These are phyloP conservation scores for Sinapis alba DNA, from an alignment of 441 rosid genomes.

Conservation along the genomic window DNA sequence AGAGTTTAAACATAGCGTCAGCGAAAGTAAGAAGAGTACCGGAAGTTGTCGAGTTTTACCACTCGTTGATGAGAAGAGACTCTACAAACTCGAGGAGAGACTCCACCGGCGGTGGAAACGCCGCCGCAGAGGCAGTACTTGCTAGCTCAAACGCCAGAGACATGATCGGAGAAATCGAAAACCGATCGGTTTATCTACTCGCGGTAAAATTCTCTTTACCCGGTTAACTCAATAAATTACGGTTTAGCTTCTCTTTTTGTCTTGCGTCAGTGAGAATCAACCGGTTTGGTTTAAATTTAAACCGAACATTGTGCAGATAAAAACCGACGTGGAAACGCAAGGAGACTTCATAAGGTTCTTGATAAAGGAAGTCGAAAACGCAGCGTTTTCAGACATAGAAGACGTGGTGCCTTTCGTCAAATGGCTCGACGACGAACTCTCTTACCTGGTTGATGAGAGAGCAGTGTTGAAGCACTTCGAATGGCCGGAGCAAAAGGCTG, in stretches of 20 bases:
- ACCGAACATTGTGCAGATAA: conserved; percentile 55
- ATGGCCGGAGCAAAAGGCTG: conserved; percentile 97
- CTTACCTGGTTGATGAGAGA: conserved; percentile 92
- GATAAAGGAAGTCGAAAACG: conserved; percentile 85
- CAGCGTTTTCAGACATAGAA: conserved; percentile 76
- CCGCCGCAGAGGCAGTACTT: conserved; percentile 48
- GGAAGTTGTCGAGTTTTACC: conserved; percentile 96
- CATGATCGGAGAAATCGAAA: conserved; percentile 99
- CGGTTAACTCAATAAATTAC: neutral
- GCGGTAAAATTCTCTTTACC: conserved; percentile 55
- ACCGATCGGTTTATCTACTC: conserved; percentile 59
- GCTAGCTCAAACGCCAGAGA: conserved; percentile 76
- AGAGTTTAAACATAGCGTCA: conserved; percentile 43
- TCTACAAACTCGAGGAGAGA: conserved; percentile 75
- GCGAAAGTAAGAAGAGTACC: conserved; percentile 88
- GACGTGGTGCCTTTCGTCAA: conserved; percentile 95
- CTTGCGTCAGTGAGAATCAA: conserved; percentile 42
- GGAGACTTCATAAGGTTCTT: conserved; percentile 87
- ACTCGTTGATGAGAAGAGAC: conserved; percentile 89
- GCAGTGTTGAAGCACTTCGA: conserved; percentile 94
- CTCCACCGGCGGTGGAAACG: conserved; percentile 47
- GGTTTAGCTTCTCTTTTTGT: conserved; percentile 32
- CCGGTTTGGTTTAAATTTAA: neutral
- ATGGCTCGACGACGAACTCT: conserved; percentile 95
- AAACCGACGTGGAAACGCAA: conserved; percentile 93